phyloP scores from a whole-genome alignment of 805 yeast species.

The Spathaspora sp. region DNA sequence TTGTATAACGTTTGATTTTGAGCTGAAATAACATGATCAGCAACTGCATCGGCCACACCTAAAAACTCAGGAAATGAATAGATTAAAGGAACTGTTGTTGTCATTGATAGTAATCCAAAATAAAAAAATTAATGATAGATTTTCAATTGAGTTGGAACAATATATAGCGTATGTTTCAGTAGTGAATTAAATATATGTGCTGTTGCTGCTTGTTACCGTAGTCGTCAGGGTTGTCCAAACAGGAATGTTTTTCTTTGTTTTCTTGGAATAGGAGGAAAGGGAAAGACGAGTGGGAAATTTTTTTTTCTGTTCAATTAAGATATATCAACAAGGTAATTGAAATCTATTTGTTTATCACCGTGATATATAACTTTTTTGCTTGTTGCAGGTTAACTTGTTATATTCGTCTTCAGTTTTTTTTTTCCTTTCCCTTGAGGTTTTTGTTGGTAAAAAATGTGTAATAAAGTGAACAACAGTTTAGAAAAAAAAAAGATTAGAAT shows the following conservation, averaged over 20 bases:
- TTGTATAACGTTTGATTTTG: conserved; percentile 68
- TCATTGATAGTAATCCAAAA: conserved; percentile 52
- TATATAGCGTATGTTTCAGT: background rate
- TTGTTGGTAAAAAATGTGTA: too few relatives aligned
- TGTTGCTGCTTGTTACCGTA: background rate
- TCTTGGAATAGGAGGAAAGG: background rate
- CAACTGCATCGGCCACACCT: conserved; percentile 95
- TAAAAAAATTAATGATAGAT: background rate
- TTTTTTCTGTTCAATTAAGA: background rate
- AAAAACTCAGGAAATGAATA: conserved; percentile 88
- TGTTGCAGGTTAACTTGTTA: too few relatives aligned
- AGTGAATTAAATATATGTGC: background rate
- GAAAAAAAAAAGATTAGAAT: too few relatives aligned
- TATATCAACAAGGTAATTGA: too few relatives aligned
- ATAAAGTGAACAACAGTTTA: too few relatives aligned
- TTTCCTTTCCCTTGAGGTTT: too few relatives aligned
- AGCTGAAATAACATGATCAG: conserved; percentile 87
- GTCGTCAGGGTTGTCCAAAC: background rate
- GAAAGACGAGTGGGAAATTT: background rate
- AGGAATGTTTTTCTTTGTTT: background rate
- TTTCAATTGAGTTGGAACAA: background rate
- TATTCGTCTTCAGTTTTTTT: too few relatives aligned
- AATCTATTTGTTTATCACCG: too few relatives aligned
- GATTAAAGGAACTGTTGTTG: conserved; percentile 89
- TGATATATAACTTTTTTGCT: too few relatives aligned